Conservation (phyloP, 192 early-diverging fungal genomes). For the Coemansia sp. region DNA sequence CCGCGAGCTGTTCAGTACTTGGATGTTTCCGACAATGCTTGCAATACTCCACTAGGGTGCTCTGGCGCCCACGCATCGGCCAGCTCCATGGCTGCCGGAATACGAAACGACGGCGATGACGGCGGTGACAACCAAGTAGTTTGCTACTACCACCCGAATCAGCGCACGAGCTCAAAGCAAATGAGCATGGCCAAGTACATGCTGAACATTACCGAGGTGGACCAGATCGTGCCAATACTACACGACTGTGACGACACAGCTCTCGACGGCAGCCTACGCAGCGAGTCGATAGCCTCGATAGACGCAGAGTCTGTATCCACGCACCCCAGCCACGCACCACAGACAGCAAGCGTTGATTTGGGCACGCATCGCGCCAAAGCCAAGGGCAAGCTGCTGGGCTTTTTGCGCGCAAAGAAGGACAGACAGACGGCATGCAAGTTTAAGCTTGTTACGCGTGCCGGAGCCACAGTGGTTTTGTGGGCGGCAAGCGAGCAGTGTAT, state of each 20-base stretch:
- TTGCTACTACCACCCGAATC: conserved; percentile 37
- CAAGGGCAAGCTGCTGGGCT: conserved; percentile 25
- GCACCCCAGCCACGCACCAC: neutral
- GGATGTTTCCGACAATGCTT: conserved; percentile 25
- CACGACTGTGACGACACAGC: conserved; percentile 18
- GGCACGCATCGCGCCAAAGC: conserved; percentile 7
- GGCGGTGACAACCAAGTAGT: conserved; percentile 6
- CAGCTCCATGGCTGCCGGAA: neutral
- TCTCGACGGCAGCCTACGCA: neutral
- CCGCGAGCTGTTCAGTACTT: conserved; percentile 38
- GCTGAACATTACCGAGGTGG: conserved; percentile 44
- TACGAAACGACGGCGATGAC: neutral
- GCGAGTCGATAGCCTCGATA: conserved; percentile 3
- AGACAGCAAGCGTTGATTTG: neutral
- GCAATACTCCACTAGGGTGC: neutral
- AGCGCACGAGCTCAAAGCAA: conserved; percentile 35
- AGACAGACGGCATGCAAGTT: conserved; percentile 38
- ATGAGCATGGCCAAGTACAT: conserved; percentile 51
- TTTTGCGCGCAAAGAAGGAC: conserved; percentile 36
- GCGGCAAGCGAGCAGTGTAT: conserved; percentile 40
- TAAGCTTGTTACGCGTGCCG: conserved; percentile 38
- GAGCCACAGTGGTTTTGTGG: conserved; percentile 42
- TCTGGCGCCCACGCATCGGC: neutral
- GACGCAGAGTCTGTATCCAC: conserved; percentile 14
- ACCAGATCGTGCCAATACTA: conserved; percentile 31